Percentiles rank a stretch among this genome's conserved stretches.
Conservation (phyloP, 2,329 filamentous ascomycete genomes). For the Teratosphaeria pseudoeucalypti region DNA sequence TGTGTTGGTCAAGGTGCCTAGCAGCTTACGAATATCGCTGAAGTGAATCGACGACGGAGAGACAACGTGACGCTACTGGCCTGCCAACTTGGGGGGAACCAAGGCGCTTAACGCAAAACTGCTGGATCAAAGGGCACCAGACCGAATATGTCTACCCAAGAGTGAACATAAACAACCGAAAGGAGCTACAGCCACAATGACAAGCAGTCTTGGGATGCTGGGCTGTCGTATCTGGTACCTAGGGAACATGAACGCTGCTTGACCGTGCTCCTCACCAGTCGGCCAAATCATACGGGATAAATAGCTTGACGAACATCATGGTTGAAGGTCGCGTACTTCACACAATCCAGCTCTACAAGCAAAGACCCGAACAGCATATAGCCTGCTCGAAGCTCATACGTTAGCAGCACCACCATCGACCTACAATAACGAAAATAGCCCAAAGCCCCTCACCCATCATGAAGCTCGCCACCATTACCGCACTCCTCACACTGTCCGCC, state of each 20-base stretch:
- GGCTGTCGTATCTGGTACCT: neutral
- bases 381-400: neutral
- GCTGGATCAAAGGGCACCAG: neutral
- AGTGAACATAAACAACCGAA: constrained; percentile 13
- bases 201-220: neutral
- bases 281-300: neutral
- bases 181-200: constrained; percentile 10
- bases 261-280: neutral
- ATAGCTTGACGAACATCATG: neutral
- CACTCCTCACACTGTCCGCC: neutral
- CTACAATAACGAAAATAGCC: neutral
- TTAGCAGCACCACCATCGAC: neutral
- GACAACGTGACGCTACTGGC: neutral
- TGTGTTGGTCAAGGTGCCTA: constrained; percentile 25
- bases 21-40: neutral
- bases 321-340: neutral
- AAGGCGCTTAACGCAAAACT: neutral
- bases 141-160: neutral
- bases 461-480: neutral
- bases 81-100: neutral
- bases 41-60: neutral
- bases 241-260: neutral
- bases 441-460: neutral
- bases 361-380: neutral
- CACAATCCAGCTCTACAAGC: neutral